Evolutionary conservation across 2,329 filamentous ascomycete species (phyloP), one percentile per base, ranked within the genome.

Genomic region (Penicillium sp.): DNA sequence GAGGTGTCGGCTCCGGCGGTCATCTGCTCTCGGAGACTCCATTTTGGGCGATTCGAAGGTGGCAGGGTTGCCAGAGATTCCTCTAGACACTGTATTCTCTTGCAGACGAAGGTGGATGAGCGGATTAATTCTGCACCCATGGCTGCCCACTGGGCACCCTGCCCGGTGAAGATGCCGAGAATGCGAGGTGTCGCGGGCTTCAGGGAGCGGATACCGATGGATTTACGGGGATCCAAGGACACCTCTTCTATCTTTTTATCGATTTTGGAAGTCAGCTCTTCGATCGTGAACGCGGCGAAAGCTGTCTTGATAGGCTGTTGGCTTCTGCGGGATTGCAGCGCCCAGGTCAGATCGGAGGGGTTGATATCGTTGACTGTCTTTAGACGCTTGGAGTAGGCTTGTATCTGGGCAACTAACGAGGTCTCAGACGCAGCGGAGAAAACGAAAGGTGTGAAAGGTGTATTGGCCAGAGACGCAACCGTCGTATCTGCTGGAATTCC

Each of bases 121-220:
- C 21, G 33, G 16, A 55, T 46, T 3, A 51, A 7, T 30, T 24
- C 18, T 5, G 52, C 45, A 42, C 66, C 67, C 68, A 71, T 71
- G 6, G 43, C 28, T n/a, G 64, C 57, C 67, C 67, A 70, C 33
- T 71, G 68, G 0, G 67, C 64, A 12, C 68, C 68, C 46, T 71
- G 68, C 0, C 68, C 68, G 16, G 67, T 70, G 42, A 70, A 70
- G 0, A 70, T 59, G 0, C 60, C 63, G 6, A 65, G 53, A 3
- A 64, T n/a, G 7, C n/a, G 2, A 12, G 35, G 4, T 5, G 16
- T 40, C 3, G 33, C 11, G 8, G 26, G 26, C 4, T 28, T 28
- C 8, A 33, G 28, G 28, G 14, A 40, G 7, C 35, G 35, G 8
- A 30, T 9, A 30, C 28, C 28, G 12, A 30, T 11, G 12, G 28